Conservation (phyloP, 2,329 filamentous ascomycete species). For the Ascocoryne sarcoides region DNA sequence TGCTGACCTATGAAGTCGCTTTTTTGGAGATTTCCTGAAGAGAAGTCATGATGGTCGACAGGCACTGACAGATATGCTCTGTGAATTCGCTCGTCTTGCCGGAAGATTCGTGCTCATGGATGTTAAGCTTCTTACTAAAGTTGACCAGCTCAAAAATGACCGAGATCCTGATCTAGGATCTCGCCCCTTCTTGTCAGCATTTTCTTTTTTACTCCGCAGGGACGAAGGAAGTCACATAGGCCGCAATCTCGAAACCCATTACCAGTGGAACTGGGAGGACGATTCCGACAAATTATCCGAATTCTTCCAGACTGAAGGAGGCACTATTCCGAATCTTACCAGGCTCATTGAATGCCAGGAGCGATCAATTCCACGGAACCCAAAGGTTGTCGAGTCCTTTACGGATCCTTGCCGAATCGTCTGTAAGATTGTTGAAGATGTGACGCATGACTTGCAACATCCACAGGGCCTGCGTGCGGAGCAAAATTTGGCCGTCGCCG, state of each 20-base stretch:
- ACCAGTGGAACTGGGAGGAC: slow-evolving; percentile 29
- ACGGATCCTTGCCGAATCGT: slow-evolving; percentile 22
- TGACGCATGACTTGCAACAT: slow-evolving; percentile 7
- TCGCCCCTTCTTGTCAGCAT: slow-evolving; percentile 37
- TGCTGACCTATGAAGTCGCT: slow-evolving; percentile 22
- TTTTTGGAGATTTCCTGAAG: slow-evolving; percentile 26
- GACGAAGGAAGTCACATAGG: slow-evolving; percentile 28
- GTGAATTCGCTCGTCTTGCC: slow-evolving; percentile 37
- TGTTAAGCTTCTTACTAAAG: slow-evolving; percentile 27
- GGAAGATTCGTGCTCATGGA: slow-evolving; percentile 46
- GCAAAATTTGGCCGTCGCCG: slow-evolving; percentile 26
- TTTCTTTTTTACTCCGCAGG: slow-evolving; percentile 33
- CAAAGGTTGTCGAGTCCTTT: slow-evolving; percentile 34
- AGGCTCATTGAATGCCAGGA: slow-evolving; percentile 36
- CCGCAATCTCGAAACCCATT: slow-evolving; percentile 32
- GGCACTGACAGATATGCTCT: slow-evolving; percentile 25
- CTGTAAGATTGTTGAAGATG: slow-evolving; percentile 15
- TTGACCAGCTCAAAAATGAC: slow-evolving; percentile 23
- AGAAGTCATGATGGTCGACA: slow-evolving; percentile 14
- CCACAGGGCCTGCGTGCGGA: slow-evolving; percentile 14
- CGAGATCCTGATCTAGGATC: slow-evolving; percentile 35
- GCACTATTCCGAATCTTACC: slow-evolving; percentile 36
- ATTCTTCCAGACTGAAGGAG: slow-evolving; percentile 29
- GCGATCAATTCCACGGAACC: slow-evolving; percentile 35
- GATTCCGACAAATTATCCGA: slow-evolving; percentile 18